A percentile compares a stretch with the other conserved stretches of the same genome.
Evolutionary conservation across 805 yeast genomes (phyloP).

Genomic region (Metschnikowia shivogae): DNA sequence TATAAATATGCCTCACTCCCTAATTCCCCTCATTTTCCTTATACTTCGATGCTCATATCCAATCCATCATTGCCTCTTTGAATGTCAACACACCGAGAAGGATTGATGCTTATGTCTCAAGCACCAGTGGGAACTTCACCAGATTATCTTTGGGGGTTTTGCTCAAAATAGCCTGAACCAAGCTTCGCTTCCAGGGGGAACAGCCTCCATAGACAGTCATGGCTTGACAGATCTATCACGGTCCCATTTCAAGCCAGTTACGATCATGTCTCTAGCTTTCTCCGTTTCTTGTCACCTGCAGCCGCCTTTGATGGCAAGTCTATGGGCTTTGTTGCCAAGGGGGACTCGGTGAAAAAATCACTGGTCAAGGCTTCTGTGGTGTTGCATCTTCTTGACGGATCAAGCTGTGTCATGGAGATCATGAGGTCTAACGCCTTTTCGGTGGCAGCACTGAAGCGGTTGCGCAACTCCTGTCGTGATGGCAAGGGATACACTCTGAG

Average conservation of each 20-base stretch:
- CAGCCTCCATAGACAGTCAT: conserved; percentile 8
- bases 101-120: conserved; percentile 5
- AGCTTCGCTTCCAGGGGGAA: too few species aligned
- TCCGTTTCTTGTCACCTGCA: conserved; percentile 16
- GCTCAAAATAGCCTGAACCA: too few species aligned
- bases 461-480: conserved; percentile 70
- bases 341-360: conserved; percentile 66
- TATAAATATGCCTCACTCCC: not conserved
- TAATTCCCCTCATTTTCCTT: not conserved
- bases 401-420: conserved; percentile 66
- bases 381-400: conserved; percentile 70
- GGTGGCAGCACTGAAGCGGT: conserved; percentile 85
- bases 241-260: not conserved
- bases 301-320: conserved; percentile 51
- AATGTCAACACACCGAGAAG: not conserved
- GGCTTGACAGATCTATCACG: conserved; percentile 13
- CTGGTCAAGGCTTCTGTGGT: conserved; percentile 61
- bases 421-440: conserved; percentile 76
- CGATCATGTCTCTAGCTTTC: conserved; percentile 11
- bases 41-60: not conserved
- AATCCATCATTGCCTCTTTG: not conserved
- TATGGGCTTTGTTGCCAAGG: conserved; percentile 67
- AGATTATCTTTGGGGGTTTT: too few species aligned
- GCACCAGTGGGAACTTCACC: too few species aligned
- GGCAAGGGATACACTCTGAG: conserved; percentile 80